These are phyloP conservation scores for Xerocomus potaroensis DNA, from an alignment of 768 basidiomycete species.

Conservation along the genomic window DNA sequence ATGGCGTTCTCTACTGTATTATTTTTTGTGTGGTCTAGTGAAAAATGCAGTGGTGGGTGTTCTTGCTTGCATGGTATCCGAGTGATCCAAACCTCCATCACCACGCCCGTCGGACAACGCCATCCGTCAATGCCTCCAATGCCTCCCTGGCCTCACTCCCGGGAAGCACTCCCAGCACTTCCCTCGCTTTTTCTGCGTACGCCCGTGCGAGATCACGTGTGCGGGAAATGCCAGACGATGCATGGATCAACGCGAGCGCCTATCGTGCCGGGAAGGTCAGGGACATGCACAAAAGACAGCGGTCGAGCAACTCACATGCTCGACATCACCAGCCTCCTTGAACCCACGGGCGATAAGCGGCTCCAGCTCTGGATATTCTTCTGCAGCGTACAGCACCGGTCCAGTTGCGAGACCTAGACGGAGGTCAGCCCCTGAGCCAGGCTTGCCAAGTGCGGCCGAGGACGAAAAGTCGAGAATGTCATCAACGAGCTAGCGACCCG, in stretches of 20 bases:
- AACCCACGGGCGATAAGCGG: slow-evolving; percentile 80
- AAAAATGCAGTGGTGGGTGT: too few species aligned
- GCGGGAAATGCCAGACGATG: slow-evolving; percentile 71
- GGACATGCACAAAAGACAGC: background rate
- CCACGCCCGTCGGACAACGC: slow-evolving; percentile 59
- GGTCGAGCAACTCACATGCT: slow-evolving; percentile 47
- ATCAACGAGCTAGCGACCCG: slow-evolving; percentile 72
- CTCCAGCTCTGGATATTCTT: slow-evolving; percentile 73
- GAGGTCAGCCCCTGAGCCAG: slow-evolving; percentile 74
- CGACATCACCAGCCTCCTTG: slow-evolving; percentile 70
- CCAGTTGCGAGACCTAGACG: slow-evolving; percentile 82
- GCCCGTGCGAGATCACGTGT: slow-evolving; percentile 71
- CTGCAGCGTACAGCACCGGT: slow-evolving; percentile 82
- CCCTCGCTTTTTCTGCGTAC: slow-evolving; percentile 75
- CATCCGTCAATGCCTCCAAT: slow-evolving; percentile 66
- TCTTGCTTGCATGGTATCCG: background rate
- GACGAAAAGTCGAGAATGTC: slow-evolving; percentile 93
- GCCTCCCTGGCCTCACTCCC: slow-evolving; percentile 77
- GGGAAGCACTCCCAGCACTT: slow-evolving; percentile 65
- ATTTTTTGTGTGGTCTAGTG: too few species aligned
- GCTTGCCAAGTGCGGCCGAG: slow-evolving; percentile 80
- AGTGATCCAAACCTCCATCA: too few species aligned
- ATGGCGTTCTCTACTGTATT: background rate
- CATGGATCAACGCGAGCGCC: slow-evolving; percentile 56
- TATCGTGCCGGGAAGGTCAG: slow-evolving; percentile 25